A percentile compares a stretch with the other conserved stretches of the same genome.
Evolutionary conservation across 2,329 filamentous ascomycete species (phyloP).

Genomic region (Bipolaris victoriae): DNA sequence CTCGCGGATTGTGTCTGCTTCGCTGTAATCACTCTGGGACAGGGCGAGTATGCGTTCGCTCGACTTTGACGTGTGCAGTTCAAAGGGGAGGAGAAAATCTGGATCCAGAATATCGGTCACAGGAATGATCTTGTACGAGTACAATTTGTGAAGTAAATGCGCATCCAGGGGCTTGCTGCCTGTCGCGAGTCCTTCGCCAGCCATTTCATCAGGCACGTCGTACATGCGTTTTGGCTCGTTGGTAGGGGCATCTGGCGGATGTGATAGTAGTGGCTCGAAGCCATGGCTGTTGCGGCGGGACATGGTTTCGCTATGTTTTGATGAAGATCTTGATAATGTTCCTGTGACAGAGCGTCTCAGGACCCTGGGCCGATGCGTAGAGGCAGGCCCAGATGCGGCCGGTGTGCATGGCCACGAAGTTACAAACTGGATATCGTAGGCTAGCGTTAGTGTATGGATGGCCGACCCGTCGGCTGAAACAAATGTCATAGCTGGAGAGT

Average conservation of each 20-base stretch:
- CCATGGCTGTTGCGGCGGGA: conserved; percentile 43
- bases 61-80: conserved; percentile 22
- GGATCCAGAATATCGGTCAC: conserved; percentile 40
- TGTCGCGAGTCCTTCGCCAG: conserved; percentile 9
- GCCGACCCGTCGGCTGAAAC: conserved; percentile 21
- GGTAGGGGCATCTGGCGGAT: conserved; percentile 40
- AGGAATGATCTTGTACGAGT: conserved; percentile 46
- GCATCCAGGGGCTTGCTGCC: conserved; percentile 33
- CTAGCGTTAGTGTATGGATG: conserved; percentile 46
- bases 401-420: conserved; percentile 61
- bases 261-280: conserved; percentile 43
- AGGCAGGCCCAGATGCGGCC: conserved; percentile 40
- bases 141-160: conserved; percentile 51
- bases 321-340: conserved; percentile 39
- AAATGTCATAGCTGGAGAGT: conserved; percentile 46
- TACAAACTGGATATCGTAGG: conserved; percentile 61
- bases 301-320: conserved; percentile 39
- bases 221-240: conserved; percentile 37
- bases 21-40: conserved; percentile 16
- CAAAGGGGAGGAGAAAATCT: conserved; percentile 36
- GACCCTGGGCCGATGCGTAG: conserved; percentile 27
- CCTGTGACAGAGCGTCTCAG: conserved; percentile 32
- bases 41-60: conserved; percentile 24
- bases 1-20: conserved; percentile 16
- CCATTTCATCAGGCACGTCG: conserved; percentile 21